Evolutionary conservation across 1,284 basidiomycete genomes (phyloP).

Genomic region (Ceratorhiza oryzae-sativae): DNA sequence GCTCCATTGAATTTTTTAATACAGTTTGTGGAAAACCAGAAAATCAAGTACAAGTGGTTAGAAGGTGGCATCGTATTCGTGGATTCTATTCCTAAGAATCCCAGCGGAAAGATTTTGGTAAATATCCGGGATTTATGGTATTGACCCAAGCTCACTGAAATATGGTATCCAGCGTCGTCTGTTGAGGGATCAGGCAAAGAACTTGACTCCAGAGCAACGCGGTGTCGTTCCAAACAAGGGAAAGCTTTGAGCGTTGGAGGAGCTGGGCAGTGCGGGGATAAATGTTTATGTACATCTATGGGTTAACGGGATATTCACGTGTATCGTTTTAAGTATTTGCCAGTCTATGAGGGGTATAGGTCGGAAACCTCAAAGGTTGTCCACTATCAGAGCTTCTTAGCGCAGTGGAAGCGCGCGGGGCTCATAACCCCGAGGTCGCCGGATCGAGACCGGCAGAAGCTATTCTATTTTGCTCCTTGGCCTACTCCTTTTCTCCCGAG

Average conservation of each 20-base stretch:
- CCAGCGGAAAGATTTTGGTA: slow-evolving; percentile 49
- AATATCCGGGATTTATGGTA: neutral
- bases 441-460: slow-evolving; percentile 32
- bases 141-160: neutral
- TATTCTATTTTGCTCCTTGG: neutral
- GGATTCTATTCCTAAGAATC: slow-evolving; percentile 73
- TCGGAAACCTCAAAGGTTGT: neutral
- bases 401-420: slow-evolving; percentile 30
- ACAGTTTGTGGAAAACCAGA: slow-evolving; percentile 72
- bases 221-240: neutral
- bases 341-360: neutral
- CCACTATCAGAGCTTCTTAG: slow-evolving; percentile 6
- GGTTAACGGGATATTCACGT: neutral
- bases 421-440: slow-evolving; percentile 31
- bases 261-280: neutral
- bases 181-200: slow-evolving; percentile 20
- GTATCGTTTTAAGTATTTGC: neutral
- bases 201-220: neutral
- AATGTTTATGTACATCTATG: neutral
- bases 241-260: neutral
- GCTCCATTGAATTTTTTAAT: too few species aligned
- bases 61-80: slow-evolving; percentile 72
- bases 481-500: neutral
- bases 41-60: slow-evolving; percentile 74
- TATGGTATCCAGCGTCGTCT: slow-evolving; percentile 1